These are phyloP conservation scores for Zopfochytrium polystomum DNA, from an alignment of 371 early-diverging fungal species.

Conservation along the genomic window DNA sequence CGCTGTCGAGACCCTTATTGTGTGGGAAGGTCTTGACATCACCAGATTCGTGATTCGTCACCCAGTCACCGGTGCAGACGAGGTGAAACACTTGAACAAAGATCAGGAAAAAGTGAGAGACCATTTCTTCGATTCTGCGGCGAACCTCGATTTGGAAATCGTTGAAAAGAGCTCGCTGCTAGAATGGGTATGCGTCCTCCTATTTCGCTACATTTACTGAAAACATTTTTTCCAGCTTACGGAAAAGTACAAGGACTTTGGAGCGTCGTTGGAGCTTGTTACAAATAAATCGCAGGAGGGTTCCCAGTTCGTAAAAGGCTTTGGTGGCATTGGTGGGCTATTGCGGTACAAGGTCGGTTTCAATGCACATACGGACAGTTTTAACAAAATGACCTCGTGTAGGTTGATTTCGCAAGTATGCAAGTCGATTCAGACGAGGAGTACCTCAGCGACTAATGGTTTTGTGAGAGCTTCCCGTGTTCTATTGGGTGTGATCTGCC, in stretches of 20 bases:
- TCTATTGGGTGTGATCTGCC: too few relatives aligned
- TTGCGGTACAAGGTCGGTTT: constrained; percentile 89
- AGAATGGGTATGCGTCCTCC: constrained; percentile 71
- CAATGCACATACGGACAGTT: constrained; percentile 16
- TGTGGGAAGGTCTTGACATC: constrained; percentile 92
- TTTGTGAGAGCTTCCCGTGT: not conserved
- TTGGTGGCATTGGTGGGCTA: constrained; percentile 99
- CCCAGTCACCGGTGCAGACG: constrained; percentile 62
- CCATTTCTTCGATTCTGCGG: constrained; percentile 62
- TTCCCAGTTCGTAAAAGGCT: constrained; percentile 98
- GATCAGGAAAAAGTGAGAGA: constrained; percentile 78
- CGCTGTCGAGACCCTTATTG: constrained; percentile 96
- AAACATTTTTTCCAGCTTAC: constrained; percentile 66
- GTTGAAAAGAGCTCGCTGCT: constrained; percentile 78
- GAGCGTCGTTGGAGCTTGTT: constrained; percentile 92
- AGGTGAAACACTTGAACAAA: constrained; percentile 71
- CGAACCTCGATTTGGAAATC: constrained; percentile 69
- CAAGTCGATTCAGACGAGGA: constrained; percentile 48
- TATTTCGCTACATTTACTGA: not conserved
- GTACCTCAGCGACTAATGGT: constrained; percentile 39
- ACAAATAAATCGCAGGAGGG: constrained; percentile 98
- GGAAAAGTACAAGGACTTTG: constrained; percentile 96
- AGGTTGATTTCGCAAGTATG: constrained; percentile 41
- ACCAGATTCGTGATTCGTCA: constrained; percentile 74
- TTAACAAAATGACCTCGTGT: not conserved